phyloP scores from a whole-genome alignment of 257 asterid genomes.

The Forsythia suspensa region DNA sequence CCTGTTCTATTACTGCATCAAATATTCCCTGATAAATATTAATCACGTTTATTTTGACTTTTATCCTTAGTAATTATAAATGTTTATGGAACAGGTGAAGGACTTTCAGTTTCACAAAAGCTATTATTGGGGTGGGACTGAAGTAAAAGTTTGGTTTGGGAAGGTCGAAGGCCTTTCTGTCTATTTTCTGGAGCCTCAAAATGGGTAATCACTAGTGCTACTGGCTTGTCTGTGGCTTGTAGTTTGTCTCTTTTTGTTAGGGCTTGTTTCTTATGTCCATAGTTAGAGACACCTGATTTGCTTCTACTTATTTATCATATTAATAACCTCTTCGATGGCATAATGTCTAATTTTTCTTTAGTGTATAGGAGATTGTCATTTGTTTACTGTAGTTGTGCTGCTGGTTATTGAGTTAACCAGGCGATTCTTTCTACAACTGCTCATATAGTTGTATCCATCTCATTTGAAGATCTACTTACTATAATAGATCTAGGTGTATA shows the following conservation, averaged over 20 bases:
- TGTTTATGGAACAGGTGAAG: slow-evolving; percentile 65
- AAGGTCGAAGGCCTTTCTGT: slow-evolving; percentile 95
- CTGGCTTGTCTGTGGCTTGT: slow-evolving; percentile 13
- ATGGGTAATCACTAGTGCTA: slow-evolving; percentile 61
- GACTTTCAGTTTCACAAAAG: slow-evolving; percentile 73
- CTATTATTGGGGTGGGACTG: slow-evolving; percentile 88
- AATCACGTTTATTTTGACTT: slow-evolving; percentile 11
- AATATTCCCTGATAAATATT: neutral
- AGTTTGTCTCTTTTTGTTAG: neutral
- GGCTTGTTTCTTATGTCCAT: slow-evolving; percentile 2
- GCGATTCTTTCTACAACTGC: slow-evolving; percentile 17
- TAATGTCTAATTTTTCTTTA: neutral
- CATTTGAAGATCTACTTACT: neutral
- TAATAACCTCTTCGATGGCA: neutral
- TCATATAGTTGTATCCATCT: neutral
- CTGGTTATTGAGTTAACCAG: slow-evolving; percentile 9
- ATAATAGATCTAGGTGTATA: neutral
- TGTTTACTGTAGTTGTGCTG: neutral
- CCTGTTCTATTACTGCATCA: neutral
- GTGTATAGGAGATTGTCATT: neutral
- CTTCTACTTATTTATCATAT: neutral
- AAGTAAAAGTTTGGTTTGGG: slow-evolving; percentile 91
- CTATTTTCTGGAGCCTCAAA: slow-evolving; percentile 96
- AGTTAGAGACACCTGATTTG: slow-evolving; percentile 8
- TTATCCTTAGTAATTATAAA: slow-evolving; percentile 3